These are phyloP conservation scores for Orbilia oligospora DNA, from an alignment of 2,329 filamentous ascomycete genomes.

Conservation along the genomic window DNA sequence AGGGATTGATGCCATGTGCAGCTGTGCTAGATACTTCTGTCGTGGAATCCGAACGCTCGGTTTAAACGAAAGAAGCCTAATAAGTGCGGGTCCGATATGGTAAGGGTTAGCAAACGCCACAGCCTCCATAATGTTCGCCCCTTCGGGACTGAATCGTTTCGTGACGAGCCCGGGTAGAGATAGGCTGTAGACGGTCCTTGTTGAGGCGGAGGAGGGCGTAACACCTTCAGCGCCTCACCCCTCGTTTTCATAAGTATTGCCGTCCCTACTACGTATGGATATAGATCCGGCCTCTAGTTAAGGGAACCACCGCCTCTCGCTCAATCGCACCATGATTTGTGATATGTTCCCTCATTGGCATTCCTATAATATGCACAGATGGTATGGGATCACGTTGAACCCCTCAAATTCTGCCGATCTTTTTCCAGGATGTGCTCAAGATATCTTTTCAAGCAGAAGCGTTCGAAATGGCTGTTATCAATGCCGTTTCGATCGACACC, in stretches of 20 bases:
- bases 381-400: conserved; percentile 13
- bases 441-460: neutral
- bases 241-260: neutral
- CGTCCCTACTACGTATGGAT: no score
- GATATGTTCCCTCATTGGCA: conserved; percentile 8
- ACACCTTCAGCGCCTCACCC: conserved; percentile 23
- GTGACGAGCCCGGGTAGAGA: neutral
- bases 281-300: neutral
- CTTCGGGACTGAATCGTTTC: conserved; percentile 8
- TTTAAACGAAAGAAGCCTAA: conserved; percentile 14
- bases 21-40: neutral
- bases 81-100: conserved; percentile 16
- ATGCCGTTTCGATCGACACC: conserved; percentile 24
- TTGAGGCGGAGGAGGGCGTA: conserved; percentile 34
- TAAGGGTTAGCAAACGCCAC: conserved; percentile 25
- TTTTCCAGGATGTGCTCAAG: neutral
- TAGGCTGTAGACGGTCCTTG: conserved; percentile 24
- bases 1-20: neutral
- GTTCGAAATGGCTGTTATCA: conserved; percentile 11
- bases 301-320: conserved; percentile 1
- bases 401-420: conserved; percentile 5
- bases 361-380: conserved; percentile 4
- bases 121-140: conserved; percentile 18
- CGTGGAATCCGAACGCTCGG: conserved; percentile 13
- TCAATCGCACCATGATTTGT: conserved; percentile 5